Percentiles rank a stretch among this genome's conserved stretches.
These are phyloP conservation scores for Pseudotsuga menziesii DNA, from an alignment of 75 land plant species.

Conservation along the genomic window DNA sequence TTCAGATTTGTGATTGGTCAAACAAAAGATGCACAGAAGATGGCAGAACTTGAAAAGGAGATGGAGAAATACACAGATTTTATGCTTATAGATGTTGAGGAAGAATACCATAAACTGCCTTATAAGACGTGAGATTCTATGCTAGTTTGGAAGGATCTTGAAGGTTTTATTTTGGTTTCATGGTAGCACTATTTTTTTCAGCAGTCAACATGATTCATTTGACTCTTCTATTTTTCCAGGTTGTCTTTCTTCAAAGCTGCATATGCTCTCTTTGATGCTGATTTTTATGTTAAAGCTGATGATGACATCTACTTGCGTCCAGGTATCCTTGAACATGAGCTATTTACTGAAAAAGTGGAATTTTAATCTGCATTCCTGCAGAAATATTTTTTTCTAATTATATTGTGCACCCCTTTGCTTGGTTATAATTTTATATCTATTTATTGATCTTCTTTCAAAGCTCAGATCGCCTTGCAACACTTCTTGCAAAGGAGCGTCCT, in stretches of 20 bases:
- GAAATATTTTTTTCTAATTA: background rate
- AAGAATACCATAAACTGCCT: slow-evolving; percentile 57
- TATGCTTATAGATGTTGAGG: slow-evolving; percentile 69
- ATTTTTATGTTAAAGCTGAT: slow-evolving; percentile 89
- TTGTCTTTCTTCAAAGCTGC: slow-evolving; percentile 83
- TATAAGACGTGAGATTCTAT: slow-evolving; percentile 59
- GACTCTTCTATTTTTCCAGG: slow-evolving; percentile 23
- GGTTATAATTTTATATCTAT: background rate
- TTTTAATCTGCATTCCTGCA: background rate
- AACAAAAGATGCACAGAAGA: slow-evolving; percentile 51
- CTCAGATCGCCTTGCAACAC: slow-evolving; percentile 69
- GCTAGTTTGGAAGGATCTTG: background rate
- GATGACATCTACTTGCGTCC: slow-evolving; percentile 89
- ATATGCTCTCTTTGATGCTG: slow-evolving; percentile 75
- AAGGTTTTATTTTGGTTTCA: background rate
- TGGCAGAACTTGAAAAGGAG: slow-evolving; percentile 65
- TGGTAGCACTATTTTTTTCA: background rate
- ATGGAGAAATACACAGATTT: slow-evolving; percentile 65
- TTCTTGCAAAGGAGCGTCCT: slow-evolving; percentile 66
- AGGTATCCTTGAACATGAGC: slow-evolving; percentile 30
- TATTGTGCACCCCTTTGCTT: slow-evolving; percentile 1
- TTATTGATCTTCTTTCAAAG: background rate
- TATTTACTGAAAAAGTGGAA: background rate
- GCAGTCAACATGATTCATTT: background rate
- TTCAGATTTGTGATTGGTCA: slow-evolving; percentile 85